Percentiles rank a stretch among this genome's conserved stretches.
Conservation (phyloP, 768 basidiomycete species). For the Neoboletus subvelutipes region DNA sequence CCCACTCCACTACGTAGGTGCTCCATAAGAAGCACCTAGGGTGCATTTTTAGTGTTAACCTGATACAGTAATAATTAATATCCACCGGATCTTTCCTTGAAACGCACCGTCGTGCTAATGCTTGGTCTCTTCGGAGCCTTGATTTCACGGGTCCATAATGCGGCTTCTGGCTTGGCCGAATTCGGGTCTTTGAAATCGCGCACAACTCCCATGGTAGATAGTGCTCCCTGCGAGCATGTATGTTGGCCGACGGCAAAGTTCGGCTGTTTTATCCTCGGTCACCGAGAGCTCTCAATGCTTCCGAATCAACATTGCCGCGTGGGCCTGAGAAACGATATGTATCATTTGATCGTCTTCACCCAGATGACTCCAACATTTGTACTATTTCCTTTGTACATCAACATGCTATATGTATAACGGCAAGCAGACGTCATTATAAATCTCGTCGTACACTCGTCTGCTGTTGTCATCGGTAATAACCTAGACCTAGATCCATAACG, state of each 20-base stretch:
- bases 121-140: constrained; percentile 5
- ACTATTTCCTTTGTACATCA: neutral
- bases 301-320: neutral
- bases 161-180: neutral
- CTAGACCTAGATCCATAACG: neutral
- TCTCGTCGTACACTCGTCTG: constrained; percentile 8
- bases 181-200: neutral
- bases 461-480: neutral
- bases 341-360: neutral
- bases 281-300: neutral
- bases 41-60: neutral
- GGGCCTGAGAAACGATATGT: neutral
- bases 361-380: neutral
- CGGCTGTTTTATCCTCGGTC: neutral
- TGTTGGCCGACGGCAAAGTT: neutral
- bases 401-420: neutral
- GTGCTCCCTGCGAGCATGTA: neutral
- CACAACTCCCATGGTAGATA: too few relatives aligned
- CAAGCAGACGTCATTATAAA: constrained; percentile 1
- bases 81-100: constrained; percentile 20
- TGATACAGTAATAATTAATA: constrained; percentile 5
- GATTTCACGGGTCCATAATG: constrained; percentile 1
- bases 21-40: neutral
- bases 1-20: neutral
- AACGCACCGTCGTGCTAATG: constrained; percentile 6